A percentile compares a stretch with the other conserved stretches of the same genome.
Conservation (phyloP, 2,329 filamentous ascomycete species). For the Paracoccidioides lutzii region DNA sequence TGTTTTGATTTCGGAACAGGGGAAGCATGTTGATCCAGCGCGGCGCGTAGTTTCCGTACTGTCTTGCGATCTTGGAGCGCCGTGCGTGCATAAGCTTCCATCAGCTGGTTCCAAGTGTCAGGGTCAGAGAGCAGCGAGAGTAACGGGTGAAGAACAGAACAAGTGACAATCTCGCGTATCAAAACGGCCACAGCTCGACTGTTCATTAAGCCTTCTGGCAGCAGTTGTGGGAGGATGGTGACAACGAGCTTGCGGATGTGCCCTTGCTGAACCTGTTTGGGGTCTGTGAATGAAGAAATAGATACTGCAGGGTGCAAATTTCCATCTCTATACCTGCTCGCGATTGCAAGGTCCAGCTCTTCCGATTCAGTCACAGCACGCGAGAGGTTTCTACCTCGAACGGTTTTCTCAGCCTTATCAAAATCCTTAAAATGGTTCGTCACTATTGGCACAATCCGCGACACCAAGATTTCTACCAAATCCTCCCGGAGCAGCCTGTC, state of each 20-base stretch:
- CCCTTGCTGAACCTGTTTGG: conserved; percentile 73
- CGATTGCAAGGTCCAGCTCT: conserved; percentile 88
- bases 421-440: conserved; percentile 84
- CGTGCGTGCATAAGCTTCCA: conserved; percentile 75
- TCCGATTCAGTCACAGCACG: conserved; percentile 89
- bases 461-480: conserved; percentile 69
- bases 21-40: conserved; percentile 84
- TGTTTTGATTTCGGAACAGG: conserved; percentile 52
- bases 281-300: conserved; percentile 64
- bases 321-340: conserved; percentile 82
- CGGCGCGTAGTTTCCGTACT: conserved; percentile 78
- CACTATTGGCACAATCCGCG: conserved; percentile 71
- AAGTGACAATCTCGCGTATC: conserved; percentile 80
- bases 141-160: conserved; percentile 74
- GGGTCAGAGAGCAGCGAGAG: conserved; percentile 74
- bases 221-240: conserved; percentile 57
- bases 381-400: conserved; percentile 77
- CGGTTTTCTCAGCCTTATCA: conserved; percentile 73
- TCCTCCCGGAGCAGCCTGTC: conserved; percentile 65
- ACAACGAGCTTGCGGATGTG: conserved; percentile 67
- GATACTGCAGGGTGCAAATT: conserved; percentile 78
- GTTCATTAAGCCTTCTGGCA: conserved; percentile 60
- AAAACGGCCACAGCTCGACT: conserved; percentile 71
- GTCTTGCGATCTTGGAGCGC: conserved; percentile 93
- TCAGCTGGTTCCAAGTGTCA: conserved; percentile 93